Conservation (phyloP, 768 basidiomycete genomes). For the Pluteus cervinus region DNA sequence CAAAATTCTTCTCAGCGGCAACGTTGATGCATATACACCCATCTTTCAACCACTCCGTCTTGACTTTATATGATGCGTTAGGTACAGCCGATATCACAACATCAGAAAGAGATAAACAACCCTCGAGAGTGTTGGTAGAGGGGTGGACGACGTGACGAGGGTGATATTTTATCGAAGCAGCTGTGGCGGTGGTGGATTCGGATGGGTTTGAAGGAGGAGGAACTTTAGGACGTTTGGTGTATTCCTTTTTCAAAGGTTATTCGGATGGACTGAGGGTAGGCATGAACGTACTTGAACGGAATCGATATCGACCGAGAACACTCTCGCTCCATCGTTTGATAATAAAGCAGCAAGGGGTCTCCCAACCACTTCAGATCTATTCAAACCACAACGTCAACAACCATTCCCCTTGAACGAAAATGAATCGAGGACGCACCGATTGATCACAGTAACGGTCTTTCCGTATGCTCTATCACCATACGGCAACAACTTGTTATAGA, state of each 20-base stretch:
- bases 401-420: neutral
- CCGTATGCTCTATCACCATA: conserved; percentile 96
- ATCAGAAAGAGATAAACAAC: conserved; percentile 82
- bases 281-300: too few relatives aligned
- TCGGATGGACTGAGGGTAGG: too few relatives aligned
- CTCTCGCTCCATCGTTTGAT: conserved; percentile 94
- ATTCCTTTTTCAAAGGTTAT: conserved; percentile 48
- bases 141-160: conserved; percentile 81
- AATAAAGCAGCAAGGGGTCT: conserved; percentile 93
- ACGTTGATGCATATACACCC: conserved; percentile 94
- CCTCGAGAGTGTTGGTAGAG: conserved; percentile 58
- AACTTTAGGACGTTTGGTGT: conserved; percentile 79
- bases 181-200: conserved; percentile 15
- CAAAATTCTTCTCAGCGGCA: conserved; percentile 94
- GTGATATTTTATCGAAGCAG: conserved; percentile 54
- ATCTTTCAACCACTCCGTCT: conserved; percentile 85
- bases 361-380: conserved; percentile 93
- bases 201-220: conserved; percentile 21
- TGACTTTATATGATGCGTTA: conserved; percentile 75
- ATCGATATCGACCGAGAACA: conserved; percentile 93
- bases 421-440: conserved; percentile 49
- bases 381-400: conserved; percentile 5
- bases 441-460: conserved; percentile 89
- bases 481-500: conserved; percentile 88
- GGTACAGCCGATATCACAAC: conserved; percentile 96